A percentile compares a stretch with the other conserved stretches of the same genome.
Conservation (phyloP, 495 filamentous ascomycete species). For the Usnea hakonensis region DNA sequence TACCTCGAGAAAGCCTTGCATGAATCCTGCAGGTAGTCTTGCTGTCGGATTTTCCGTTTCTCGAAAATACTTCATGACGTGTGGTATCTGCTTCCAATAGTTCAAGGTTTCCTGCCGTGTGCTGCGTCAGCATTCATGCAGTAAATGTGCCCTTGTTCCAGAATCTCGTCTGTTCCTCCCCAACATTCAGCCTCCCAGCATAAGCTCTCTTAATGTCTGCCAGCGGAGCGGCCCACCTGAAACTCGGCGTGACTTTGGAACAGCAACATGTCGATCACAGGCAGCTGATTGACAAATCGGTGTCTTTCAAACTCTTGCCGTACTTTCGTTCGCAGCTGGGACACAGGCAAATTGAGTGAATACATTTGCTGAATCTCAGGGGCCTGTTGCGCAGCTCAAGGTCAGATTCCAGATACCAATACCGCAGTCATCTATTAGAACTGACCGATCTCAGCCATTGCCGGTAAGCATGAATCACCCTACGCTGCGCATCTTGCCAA, state of each 20-base stretch:
- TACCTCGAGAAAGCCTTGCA: constrained; percentile 88
- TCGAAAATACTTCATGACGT: constrained; percentile 96
- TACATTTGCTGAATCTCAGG: constrained; percentile 97
- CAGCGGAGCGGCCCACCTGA: constrained; percentile 48
- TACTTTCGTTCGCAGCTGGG: constrained; percentile 84
- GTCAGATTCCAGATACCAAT: not conserved
- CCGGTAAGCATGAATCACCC: constrained; percentile 80
- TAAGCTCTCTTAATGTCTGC: not conserved
- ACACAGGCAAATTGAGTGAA: constrained; percentile 78
- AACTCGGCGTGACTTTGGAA: constrained; percentile 83
- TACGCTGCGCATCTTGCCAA: constrained; percentile 73
- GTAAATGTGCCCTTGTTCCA: not conserved
- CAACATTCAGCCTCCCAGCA: not conserved
- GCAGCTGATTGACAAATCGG: constrained; percentile 82
- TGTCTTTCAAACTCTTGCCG: constrained; percentile 96
- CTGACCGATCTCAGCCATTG: constrained; percentile 81
- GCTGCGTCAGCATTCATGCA: not conserved
- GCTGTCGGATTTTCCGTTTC: constrained; percentile 76
- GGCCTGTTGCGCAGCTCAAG: constrained; percentile 47
- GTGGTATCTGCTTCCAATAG: constrained; percentile 96
- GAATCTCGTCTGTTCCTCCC: not conserved
- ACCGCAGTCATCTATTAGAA: not conserved
- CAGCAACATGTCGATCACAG: constrained; percentile 79
- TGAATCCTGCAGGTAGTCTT: constrained; percentile 76
- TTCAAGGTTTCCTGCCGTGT: constrained; percentile 81